Base-by-base conservation (phyloP, 495 filamentous ascomycete species). In the Parathielavia hyrcaniae region DNA sequence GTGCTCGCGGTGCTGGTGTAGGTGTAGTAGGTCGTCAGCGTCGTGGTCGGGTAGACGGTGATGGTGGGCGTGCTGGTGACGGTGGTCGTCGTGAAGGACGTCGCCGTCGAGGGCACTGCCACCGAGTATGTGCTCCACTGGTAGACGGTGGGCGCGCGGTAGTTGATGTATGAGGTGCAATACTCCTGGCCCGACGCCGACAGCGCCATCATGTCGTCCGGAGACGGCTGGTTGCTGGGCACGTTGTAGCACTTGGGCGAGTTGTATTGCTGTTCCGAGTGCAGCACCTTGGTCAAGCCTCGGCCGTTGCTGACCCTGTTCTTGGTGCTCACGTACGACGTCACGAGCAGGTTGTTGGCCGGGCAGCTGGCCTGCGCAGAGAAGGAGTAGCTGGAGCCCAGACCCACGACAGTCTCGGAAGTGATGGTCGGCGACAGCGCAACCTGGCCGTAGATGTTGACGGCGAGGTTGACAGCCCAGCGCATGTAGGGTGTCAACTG, bases 211-310 rank as follows among this genome's bases (percentile, higher is more conserved):
- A 53, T 8, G 19, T 53, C 50, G 36, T 12, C 39, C 17, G 19
- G 50, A 4, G 34, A 23, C 13, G 50, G 50, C 50, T 53, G 50
- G 36, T 23, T 30, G 50, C 36, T 53, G 3, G 50, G 35, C 35
- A 53, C 50, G 35, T 53, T 53, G 50, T 17, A 53, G 36, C 50
- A 53, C 36, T 53, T 22, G 50, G 50, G 50, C 45, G 50, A 4
- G 36, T 30, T 53, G 50, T 23, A 53, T 35, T 53, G 36, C 35
- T 53, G 50, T 35, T 43, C 50, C 50, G 36, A 39, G 50, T 41
- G n/a, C 12, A 43, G 38, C 19, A 26, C 19, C 16, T 41, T 53
- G 16, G 38, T 43, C 11, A n/a, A 14, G 9, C 22, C 45, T 23
- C 10, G 23, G 45, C 45, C 45, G 45, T 48, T 48, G 45, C 4